Conservation (phyloP, 2,329 filamentous ascomycete species). For the Drechslerella stenobrocha region DNA sequence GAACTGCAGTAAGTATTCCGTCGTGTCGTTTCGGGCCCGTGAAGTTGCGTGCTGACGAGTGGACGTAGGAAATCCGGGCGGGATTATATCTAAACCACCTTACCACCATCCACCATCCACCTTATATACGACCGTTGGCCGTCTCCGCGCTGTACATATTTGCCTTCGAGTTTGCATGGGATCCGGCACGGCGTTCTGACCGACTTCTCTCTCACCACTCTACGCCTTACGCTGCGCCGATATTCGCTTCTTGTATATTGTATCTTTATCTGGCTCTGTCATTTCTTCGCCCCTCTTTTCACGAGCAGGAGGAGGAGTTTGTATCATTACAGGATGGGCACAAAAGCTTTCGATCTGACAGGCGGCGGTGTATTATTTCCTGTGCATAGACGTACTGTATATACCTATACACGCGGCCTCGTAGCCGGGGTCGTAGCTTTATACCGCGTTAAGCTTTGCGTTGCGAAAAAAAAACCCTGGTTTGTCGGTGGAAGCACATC, state of each 20-base stretch:
- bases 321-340: background rate
- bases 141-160: conserved; percentile 28
- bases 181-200: conserved; percentile 25
- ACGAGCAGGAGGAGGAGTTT: conserved; percentile 3
- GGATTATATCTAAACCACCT: conserved; percentile 35
- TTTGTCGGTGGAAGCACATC: background rate
- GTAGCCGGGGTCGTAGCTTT: too few species aligned
- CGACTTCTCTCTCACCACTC: conserved; percentile 44
- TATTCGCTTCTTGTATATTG: conserved; percentile 42
- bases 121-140: background rate
- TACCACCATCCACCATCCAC: background rate
- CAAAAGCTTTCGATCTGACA: too few species aligned
- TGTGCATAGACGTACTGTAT: background rate
- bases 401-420: background rate
- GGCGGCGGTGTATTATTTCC: too few species aligned
- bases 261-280: background rate
- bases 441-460: too few species aligned
- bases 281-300: background rate
- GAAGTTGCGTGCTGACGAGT: background rate
- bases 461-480: too few species aligned
- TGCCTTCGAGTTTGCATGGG: conserved; percentile 21
- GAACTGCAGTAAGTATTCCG: conserved; percentile 71
- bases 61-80: conserved; percentile 35
- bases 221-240: conserved; percentile 8
- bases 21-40: background rate